phyloP scores from a whole-genome alignment of 176 grass and related monocot genomes.

The Urochloa ruziziensis region DNA sequence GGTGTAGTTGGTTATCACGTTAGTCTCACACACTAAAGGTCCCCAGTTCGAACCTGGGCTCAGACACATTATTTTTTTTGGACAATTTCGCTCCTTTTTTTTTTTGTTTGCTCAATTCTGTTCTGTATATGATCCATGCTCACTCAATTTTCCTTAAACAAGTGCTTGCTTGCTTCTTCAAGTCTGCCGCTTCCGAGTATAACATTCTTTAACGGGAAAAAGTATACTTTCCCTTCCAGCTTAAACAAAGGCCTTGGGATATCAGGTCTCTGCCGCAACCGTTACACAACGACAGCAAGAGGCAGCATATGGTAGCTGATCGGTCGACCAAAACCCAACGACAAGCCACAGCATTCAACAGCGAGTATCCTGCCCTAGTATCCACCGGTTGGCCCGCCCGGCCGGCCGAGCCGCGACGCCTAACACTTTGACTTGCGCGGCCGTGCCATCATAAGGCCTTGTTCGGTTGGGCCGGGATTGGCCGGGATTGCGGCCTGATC shows the following conservation, averaged over 20 bases:
- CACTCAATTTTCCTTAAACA: background rate
- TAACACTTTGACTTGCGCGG: constrained; percentile 21
- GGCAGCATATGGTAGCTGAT: background rate
- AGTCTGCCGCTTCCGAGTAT: background rate
- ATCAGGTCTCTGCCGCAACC: background rate
- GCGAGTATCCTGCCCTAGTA: background rate
- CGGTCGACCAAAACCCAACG: background rate
- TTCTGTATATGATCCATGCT: background rate
- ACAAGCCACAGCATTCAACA: background rate
- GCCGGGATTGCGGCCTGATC: too few relatives aligned
- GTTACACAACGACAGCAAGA: background rate
- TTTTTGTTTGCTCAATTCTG: too few relatives aligned
- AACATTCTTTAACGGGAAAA: background rate
- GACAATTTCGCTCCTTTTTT: background rate
- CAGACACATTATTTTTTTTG: background rate
- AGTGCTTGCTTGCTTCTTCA: background rate
- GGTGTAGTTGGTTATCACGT: constrained; percentile 83
- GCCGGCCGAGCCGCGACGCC: background rate
- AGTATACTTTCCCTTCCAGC: background rate
- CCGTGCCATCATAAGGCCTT: too few relatives aligned
- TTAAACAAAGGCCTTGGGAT: background rate
- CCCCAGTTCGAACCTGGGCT: constrained; percentile 80
- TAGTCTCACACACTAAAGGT: constrained; percentile 82
- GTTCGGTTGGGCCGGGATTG: too few relatives aligned
- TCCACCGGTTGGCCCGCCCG: background rate